These are phyloP conservation scores for Ganoderma boninense DNA, from an alignment of 1,284 basidiomycete genomes.

Conservation along the genomic window DNA sequence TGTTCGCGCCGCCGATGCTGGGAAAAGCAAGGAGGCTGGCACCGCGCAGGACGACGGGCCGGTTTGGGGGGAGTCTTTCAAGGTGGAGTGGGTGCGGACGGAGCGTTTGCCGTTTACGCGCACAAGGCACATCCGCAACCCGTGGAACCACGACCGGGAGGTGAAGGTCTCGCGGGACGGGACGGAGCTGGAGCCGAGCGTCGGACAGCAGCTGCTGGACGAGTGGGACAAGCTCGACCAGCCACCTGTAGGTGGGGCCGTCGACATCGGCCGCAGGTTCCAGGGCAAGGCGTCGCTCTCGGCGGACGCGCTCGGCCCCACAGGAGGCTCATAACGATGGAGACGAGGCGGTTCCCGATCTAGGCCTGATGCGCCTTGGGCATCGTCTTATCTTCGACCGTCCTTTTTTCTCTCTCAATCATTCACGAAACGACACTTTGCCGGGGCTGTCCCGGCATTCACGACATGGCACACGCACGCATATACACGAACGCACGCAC, in stretches of 20 bases:
- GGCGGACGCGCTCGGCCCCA: slow-evolving; percentile 18
- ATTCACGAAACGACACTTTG: slow-evolving; percentile 30
- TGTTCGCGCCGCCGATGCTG: neutral
- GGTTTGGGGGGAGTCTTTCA: slow-evolving; percentile 81
- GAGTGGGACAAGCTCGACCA: slow-evolving; percentile 69
- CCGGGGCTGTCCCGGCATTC: slow-evolving; percentile 12
- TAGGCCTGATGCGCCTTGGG: neutral
- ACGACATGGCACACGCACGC: slow-evolving; percentile 36
- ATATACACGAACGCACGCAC: slow-evolving; percentile 37
- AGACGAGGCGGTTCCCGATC: slow-evolving; percentile 12
- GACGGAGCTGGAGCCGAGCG: slow-evolving; percentile 88
- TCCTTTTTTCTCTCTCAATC: slow-evolving; percentile 10
- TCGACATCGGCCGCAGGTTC: slow-evolving; percentile 26
- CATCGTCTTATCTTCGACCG: neutral
- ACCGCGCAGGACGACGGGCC: slow-evolving; percentile 43
- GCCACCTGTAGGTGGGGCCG: slow-evolving; percentile 20
- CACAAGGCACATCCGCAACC: slow-evolving; percentile 86
- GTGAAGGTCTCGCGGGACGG: slow-evolving; percentile 94
- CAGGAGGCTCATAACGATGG: neutral
- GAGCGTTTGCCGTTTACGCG: slow-evolving; percentile 80
- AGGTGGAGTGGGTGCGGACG: slow-evolving; percentile 86
- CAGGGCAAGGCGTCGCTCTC: slow-evolving; percentile 30
- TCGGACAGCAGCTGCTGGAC: slow-evolving; percentile 77
- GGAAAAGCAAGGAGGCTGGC: slow-evolving; percentile 24
- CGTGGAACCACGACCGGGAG: slow-evolving; percentile 92